Evolutionary conservation across 23 red algal species (phyloP).

Genomic region (Gracilaria domingensis): DNA sequence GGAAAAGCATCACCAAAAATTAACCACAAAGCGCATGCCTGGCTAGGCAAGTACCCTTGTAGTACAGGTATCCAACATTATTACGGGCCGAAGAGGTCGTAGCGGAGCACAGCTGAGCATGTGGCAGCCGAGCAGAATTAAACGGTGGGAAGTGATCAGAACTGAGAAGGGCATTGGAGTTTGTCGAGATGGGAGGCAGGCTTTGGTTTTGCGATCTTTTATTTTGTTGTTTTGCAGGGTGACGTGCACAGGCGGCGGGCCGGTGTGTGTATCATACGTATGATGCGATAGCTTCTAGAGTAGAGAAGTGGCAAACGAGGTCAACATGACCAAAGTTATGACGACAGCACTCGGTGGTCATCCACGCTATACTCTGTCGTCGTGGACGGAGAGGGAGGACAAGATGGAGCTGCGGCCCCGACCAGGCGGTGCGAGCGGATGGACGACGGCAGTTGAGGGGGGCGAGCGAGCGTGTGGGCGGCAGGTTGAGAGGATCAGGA

Average conservation of each 20-base stretch:
- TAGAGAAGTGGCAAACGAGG: no score
- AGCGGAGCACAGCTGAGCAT: no score
- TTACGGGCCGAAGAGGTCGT: no score
- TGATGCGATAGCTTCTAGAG: background rate
- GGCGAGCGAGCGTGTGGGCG: background rate
- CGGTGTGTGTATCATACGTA: conserved; percentile 14
- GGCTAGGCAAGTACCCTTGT: no score
- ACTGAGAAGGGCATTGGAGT: background rate
- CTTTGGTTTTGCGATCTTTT: no score
- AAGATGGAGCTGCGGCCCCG: background rate
- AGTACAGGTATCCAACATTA: no score
- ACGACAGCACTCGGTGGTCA: background rate
- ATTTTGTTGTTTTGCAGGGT: background rate
- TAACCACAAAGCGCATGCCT: no score
- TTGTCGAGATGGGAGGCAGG: background rate
- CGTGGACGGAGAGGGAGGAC: no score
- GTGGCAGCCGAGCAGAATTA: background rate
- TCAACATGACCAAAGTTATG: no score
- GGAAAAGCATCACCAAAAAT: no score
- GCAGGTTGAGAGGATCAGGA: background rate
- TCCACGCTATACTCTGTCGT: background rate
- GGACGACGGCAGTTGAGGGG: background rate
- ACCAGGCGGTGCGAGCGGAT: background rate
- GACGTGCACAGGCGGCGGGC: background rate
- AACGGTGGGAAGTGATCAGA: background rate